Conservation (phyloP, 768 basidiomycete genomes). For the Mycena alexandri region DNA sequence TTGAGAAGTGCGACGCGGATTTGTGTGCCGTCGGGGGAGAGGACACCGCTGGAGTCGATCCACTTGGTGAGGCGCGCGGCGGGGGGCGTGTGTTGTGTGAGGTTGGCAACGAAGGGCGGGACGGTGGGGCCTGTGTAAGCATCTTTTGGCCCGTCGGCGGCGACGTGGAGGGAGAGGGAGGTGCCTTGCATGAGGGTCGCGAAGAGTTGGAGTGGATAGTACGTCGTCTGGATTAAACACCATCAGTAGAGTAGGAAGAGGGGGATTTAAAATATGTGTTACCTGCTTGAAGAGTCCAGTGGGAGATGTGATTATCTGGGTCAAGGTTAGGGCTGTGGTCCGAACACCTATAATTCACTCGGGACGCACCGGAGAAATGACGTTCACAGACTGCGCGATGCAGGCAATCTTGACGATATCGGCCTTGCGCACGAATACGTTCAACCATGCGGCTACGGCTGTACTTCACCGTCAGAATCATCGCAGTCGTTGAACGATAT, state of each 20-base stretch:
- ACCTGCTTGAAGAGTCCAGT: constrained; percentile 53
- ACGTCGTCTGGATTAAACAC: constrained; percentile 66
- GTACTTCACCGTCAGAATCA: constrained; percentile 27
- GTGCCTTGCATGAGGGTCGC: constrained; percentile 67
- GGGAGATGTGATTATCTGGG: constrained; percentile 60
- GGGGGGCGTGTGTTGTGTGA: constrained; percentile 51
- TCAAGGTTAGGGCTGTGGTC: not conserved
- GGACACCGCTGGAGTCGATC: constrained; percentile 63
- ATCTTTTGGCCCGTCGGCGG: constrained; percentile 42
- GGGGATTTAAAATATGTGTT: not conserved
- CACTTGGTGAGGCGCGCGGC: constrained; percentile 54
- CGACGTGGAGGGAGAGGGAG: constrained; percentile 54
- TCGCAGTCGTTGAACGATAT: too few relatives aligned
- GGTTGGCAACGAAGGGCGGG: constrained; percentile 62
- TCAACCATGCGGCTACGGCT: constrained; percentile 73
- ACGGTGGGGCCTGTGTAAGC: constrained; percentile 61
- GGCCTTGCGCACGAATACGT: constrained; percentile 70
- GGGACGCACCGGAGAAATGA: constrained; percentile 58
- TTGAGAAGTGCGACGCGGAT: constrained; percentile 70
- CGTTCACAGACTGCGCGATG: constrained; percentile 69
- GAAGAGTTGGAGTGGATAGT: constrained; percentile 66
- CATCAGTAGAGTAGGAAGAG: too few relatives aligned
- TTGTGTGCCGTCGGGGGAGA: constrained; percentile 48
- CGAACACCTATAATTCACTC: not conserved
- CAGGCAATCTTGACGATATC: constrained; percentile 72